phyloP scores from a whole-genome alignment of 108 stramenopile species.

The Aurantiochytrium sp. region DNA sequence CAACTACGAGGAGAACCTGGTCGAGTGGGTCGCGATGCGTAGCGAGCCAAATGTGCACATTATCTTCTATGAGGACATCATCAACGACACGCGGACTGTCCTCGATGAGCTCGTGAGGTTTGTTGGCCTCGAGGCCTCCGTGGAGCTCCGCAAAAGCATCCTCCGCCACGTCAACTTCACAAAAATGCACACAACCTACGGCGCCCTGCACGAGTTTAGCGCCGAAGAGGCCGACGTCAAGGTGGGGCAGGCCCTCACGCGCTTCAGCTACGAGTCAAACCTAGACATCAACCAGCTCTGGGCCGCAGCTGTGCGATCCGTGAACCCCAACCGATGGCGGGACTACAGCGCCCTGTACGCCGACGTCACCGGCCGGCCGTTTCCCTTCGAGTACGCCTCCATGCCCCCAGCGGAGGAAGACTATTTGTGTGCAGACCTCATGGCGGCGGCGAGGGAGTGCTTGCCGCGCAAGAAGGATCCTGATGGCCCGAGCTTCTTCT shows the following conservation, averaged over 20 bases:
- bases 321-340: not conserved
- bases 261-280: not conserved
- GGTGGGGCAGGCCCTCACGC: not conserved
- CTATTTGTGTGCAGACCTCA: not conserved
- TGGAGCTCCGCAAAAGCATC: not conserved
- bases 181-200: not conserved
- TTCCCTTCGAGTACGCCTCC: not conserved
- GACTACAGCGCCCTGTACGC: not conserved
- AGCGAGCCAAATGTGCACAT: not conserved
- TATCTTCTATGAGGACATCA: slow-evolving; percentile 3
- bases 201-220: not conserved
- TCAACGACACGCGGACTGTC: not conserved
- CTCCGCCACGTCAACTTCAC: not conserved
- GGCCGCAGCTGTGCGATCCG: not conserved
- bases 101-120: not conserved
- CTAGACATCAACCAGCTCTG: not conserved
- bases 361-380: not conserved
- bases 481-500: not conserved
- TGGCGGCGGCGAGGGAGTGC: not conserved
- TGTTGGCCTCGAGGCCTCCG: not conserved
- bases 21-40: not conserved
- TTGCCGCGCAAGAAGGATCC: not conserved
- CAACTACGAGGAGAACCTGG: not conserved
- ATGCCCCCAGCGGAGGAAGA: not conserved
- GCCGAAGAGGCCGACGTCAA: not conserved